These are phyloP conservation scores for Claviceps sp. DNA, from an alignment of 2,329 filamentous ascomycete genomes.

Conservation along the genomic window DNA sequence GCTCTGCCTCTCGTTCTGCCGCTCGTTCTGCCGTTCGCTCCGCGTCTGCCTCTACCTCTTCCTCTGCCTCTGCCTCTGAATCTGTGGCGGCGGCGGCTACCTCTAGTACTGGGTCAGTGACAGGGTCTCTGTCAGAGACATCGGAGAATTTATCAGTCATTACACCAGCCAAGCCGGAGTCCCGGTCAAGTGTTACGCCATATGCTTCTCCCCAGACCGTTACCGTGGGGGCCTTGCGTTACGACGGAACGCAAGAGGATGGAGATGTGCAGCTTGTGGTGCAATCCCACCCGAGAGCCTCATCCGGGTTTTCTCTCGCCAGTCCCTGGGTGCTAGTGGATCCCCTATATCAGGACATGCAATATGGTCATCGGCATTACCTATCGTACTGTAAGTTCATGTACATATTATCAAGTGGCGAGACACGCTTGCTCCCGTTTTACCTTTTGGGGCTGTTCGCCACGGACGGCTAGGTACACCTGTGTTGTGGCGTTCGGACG, in stretches of 20 bases:
- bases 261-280: slow-evolving; percentile 17
- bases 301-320: slow-evolving; percentile 10
- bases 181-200: neutral
- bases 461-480: neutral
- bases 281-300: slow-evolving; percentile 8
- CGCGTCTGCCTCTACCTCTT: neutral
- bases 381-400: slow-evolving; percentile 26
- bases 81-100: neutral
- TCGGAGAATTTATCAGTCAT: slow-evolving; percentile 6
- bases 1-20: neutral
- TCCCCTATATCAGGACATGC: slow-evolving; percentile 38
- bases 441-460: neutral
- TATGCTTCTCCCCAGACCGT: slow-evolving; percentile 3
- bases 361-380: slow-evolving; percentile 30
- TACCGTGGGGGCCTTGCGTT: neutral
- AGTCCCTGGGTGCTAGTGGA: slow-evolving; percentile 28
- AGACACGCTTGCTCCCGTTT: neutral
- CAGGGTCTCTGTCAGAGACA: slow-evolving; percentile 5
- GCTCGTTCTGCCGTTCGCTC: neutral
- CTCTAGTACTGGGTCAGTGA: neutral
- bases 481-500: slow-evolving; percentile 4
- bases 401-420: neutral
- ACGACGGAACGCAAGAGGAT: slow-evolving; percentile 4
- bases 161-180: neutral
- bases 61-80: neutral